These are phyloP conservation scores for Fusarium nelsonii DNA, from an alignment of 2,329 filamentous ascomycete species.

Conservation along the genomic window DNA sequence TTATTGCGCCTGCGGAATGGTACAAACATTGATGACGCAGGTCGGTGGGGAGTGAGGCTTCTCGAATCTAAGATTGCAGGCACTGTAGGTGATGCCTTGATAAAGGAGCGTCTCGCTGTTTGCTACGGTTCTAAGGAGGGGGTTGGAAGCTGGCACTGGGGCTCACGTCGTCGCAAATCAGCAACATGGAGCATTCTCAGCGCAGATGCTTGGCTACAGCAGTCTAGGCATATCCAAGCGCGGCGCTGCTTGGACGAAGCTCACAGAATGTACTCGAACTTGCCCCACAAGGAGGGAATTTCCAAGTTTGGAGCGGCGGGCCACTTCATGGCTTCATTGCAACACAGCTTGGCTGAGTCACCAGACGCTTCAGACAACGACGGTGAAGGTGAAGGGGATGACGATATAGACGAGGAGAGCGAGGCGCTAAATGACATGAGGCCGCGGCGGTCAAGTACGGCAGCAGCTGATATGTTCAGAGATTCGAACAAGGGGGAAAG, in stretches of 20 bases:
- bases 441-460: conserved; percentile 68
- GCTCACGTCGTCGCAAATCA: conserved; percentile 82
- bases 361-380: conserved; percentile 54
- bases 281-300: conserved; percentile 65
- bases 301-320: conserved; percentile 64
- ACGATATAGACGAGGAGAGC: conserved; percentile 64
- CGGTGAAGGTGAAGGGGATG: conserved; percentile 59
- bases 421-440: conserved; percentile 66
- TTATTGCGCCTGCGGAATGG: conserved; percentile 85
- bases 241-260: conserved; percentile 82
- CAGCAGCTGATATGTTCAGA: conserved; percentile 63
- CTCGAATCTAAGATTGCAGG: conserved; percentile 84
- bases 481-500: conserved; percentile 43
- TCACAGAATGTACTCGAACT: conserved; percentile 63
- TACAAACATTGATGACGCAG: conserved; percentile 85
- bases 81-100: conserved; percentile 80
- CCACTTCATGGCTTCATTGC: conserved; percentile 65
- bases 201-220: conserved; percentile 84
- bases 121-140: conserved; percentile 84
- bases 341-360: conserved; percentile 62
- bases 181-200: conserved; percentile 89
- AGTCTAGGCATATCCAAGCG: conserved; percentile 82
- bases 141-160: conserved; percentile 74
- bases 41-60: conserved; percentile 83
- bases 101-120: conserved; percentile 86